Evolutionary conservation across 257 asterid genomes (phyloP).

Genomic region (Vinca minor): DNA sequence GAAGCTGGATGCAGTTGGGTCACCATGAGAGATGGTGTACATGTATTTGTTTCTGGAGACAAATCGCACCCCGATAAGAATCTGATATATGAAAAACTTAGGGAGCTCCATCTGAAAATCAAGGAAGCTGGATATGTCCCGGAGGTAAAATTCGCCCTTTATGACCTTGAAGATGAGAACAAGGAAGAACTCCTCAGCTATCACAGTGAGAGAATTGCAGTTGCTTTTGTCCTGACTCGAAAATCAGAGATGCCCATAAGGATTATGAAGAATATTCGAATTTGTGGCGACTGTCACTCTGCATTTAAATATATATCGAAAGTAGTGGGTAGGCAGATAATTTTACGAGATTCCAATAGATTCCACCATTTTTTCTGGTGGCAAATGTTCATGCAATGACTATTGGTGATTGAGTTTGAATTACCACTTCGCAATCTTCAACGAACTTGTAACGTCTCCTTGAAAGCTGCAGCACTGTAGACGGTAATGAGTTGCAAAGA

Average conservation of each 20-base stretch:
- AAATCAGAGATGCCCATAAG: conserved; percentile 62
- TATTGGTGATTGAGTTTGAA: conserved; percentile 50
- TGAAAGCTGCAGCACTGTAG: neutral
- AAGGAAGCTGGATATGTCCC: conserved; percentile 72
- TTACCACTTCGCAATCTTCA: neutral
- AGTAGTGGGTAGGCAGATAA: conserved; percentile 56
- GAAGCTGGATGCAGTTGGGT: conserved; percentile 98
- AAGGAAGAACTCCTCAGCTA: conserved; percentile 69
- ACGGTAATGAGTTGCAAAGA: neutral
- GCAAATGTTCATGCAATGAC: conserved; percentile 77
- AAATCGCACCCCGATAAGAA: conserved; percentile 59
- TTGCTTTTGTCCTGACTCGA: conserved; percentile 68
- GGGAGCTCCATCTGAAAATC: conserved; percentile 54
- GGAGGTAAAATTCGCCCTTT: conserved; percentile 45
- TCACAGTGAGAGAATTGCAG: conserved; percentile 85
- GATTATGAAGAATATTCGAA: conserved; percentile 85
- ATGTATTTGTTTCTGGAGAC: conserved; percentile 65
- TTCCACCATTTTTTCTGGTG: conserved; percentile 77
- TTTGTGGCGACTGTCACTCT: conserved; percentile 83
- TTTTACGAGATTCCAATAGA: conserved; percentile 74
- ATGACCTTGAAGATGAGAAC: conserved; percentile 78
- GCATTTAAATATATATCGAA: conserved; percentile 64
- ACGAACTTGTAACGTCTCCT: neutral
- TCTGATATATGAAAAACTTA: conserved; percentile 46
- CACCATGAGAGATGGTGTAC: conserved; percentile 75